A percentile compares a stretch with the other conserved stretches of the same genome.
These are phyloP conservation scores for Suhomyces prunicola DNA, from an alignment of 805 yeast species.

Conservation along the genomic window DNA sequence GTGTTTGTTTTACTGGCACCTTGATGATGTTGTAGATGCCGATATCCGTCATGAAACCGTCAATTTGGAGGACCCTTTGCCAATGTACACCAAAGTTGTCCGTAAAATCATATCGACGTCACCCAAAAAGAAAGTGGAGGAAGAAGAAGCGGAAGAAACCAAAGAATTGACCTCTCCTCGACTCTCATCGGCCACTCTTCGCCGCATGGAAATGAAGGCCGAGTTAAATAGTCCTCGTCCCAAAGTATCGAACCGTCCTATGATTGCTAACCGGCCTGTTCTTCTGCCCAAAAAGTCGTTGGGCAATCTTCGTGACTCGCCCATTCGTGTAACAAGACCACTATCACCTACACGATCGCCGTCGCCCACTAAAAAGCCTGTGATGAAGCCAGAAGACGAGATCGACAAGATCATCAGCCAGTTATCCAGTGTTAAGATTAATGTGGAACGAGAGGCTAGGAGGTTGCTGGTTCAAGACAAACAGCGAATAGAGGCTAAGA, in stretches of 20 bases:
- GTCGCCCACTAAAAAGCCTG: slow-evolving; percentile 1
- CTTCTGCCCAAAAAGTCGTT: slow-evolving; percentile 3
- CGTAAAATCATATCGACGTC: slow-evolving; percentile 28
- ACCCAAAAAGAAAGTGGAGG: background rate
- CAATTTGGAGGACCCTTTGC: background rate
- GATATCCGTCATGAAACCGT: background rate
- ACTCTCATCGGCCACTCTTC: slow-evolving; percentile 30
- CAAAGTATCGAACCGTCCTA: background rate
- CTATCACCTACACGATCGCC: slow-evolving; percentile 5
- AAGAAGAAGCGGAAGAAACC: background rate
- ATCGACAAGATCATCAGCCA: background rate
- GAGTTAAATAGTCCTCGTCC: slow-evolving; percentile 3
- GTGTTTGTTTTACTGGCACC: slow-evolving; percentile 50
- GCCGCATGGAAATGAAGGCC: slow-evolving; percentile 29
- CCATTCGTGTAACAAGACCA: slow-evolving; percentile 4
- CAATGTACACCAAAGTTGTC: slow-evolving; percentile 24
- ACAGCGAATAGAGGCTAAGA: background rate
- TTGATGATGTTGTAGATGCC: slow-evolving; percentile 7
- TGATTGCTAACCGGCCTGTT: slow-evolving; percentile 6
- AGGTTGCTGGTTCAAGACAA: background rate
- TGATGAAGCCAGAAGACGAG: slow-evolving; percentile 1
- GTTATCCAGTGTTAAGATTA: background rate
- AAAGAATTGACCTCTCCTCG: slow-evolving; percentile 15
- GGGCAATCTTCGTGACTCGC: background rate
- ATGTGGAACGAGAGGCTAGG: background rate